Evolutionary conservation across 345 rosid species (phyloP).

Genomic region (Populus davidiana): DNA sequence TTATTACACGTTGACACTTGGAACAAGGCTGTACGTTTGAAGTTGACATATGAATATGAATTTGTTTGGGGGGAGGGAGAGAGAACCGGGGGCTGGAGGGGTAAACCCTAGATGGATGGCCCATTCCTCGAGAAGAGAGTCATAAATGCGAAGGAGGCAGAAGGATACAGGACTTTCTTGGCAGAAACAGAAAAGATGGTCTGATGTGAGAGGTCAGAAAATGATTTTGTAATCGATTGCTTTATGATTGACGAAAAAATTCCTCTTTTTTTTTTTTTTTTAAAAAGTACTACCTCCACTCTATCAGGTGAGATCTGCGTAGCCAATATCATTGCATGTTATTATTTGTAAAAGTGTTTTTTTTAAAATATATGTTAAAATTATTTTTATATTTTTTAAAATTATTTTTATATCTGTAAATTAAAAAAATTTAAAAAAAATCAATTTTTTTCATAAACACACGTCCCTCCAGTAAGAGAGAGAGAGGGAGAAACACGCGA

Average conservation of each 20-base stretch:
- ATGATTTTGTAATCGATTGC: conserved; percentile 56
- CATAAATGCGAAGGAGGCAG: conserved; percentile 23
- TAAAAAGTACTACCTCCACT: neutral
- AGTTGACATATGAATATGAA: conserved; percentile 23
- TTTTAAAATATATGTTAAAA: too few species aligned
- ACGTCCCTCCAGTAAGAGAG: neutral
- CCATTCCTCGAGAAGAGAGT: conserved; percentile 29
- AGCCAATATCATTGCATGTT: too few species aligned
- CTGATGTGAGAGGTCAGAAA: conserved; percentile 35
- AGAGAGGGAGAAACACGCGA: neutral
- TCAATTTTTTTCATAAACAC: too few species aligned
- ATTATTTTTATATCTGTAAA: too few species aligned
- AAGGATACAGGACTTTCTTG: conserved; percentile 25
- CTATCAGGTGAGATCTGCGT: too few species aligned
- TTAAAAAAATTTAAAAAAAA: too few species aligned
- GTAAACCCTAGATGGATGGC: conserved; percentile 30
- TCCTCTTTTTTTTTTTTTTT: neutral
- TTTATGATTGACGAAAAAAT: conserved; percentile 40
- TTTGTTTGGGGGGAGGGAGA: neutral
- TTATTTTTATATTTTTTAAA: too few species aligned
- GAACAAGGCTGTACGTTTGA: conserved; percentile 30
- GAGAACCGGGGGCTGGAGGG: conserved; percentile 2
- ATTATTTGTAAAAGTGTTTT: too few species aligned
- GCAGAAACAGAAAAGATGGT: conserved; percentile 21
- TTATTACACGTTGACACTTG: neutral